Percentiles rank a stretch among this genome's conserved stretches.
Conservation (phyloP, 768 basidiomycete genomes). For the Fomitopsis serialis region DNA sequence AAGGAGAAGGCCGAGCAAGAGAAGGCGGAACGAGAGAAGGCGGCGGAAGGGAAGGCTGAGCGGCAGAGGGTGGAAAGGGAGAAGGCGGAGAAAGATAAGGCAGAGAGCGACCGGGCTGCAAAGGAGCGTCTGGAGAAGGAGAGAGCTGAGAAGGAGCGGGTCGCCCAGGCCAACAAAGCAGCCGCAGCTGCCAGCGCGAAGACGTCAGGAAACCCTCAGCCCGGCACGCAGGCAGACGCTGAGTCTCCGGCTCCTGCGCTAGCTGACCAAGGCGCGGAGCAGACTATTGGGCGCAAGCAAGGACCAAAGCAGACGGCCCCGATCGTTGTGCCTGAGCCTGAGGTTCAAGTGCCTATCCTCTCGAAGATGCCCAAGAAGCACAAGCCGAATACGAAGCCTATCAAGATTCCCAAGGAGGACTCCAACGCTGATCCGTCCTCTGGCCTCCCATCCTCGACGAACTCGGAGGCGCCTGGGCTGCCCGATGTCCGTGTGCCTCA, state of each 20-base stretch:
- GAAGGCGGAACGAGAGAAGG: slow-evolving; percentile 29
- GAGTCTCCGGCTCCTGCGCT: slow-evolving; percentile 10
- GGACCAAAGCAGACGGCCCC: slow-evolving; percentile 20
- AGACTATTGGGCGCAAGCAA: slow-evolving; percentile 11
- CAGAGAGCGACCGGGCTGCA: slow-evolving; percentile 24
- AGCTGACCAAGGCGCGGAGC: neutral
- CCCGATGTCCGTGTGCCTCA: slow-evolving; percentile 31
- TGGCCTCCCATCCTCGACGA: slow-evolving; percentile 37
- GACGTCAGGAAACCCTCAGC: slow-evolving; percentile 12
- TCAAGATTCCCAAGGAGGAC: slow-evolving; percentile 58
- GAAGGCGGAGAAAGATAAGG: slow-evolving; percentile 19
- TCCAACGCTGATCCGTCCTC: slow-evolving; percentile 39
- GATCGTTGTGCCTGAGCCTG: slow-evolving; percentile 21
- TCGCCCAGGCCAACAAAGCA: slow-evolving; percentile 13
- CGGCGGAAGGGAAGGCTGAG: slow-evolving; percentile 31
- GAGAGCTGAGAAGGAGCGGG: slow-evolving; percentile 18
- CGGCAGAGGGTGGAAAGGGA: slow-evolving; percentile 30
- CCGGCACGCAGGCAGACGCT: slow-evolving; percentile 7
- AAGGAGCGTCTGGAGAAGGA: slow-evolving; percentile 19
- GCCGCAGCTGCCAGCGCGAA: slow-evolving; percentile 4
- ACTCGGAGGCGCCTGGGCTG: slow-evolving; percentile 42
- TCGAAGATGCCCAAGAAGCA: slow-evolving; percentile 84
- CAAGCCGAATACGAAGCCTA: slow-evolving; percentile 56
- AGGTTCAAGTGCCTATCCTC: slow-evolving; percentile 62
- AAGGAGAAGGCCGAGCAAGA: slow-evolving; percentile 32